Conservation (phyloP, 345 rosid genomes). For the Ceriops decandra region DNA sequence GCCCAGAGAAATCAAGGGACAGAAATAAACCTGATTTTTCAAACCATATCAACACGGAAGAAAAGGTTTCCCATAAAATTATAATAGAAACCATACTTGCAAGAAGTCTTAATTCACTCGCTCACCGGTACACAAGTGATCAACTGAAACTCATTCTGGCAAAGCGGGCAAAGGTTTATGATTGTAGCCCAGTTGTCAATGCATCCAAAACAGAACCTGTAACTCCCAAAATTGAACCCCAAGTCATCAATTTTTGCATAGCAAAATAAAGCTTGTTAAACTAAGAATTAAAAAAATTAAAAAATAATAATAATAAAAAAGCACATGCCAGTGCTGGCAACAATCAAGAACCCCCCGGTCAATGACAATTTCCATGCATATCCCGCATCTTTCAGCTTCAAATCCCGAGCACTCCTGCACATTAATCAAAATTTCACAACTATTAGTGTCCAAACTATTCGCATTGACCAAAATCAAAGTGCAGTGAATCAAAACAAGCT, state of each 20-base stretch:
- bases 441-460: not conserved
- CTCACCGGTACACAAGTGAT: constrained; percentile 98
- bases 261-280: not conserved
- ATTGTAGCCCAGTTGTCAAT: constrained; percentile 98
- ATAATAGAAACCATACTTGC: not conserved
- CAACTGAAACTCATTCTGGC: constrained; percentile 92
- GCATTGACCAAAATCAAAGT: not conserved
- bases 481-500: not conserved
- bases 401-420: constrained; percentile 50
- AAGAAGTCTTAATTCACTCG: constrained; percentile 7
- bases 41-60: not conserved
- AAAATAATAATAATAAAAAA: not conserved
- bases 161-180: constrained; percentile 94
- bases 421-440: constrained; percentile 1
- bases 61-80: not conserved
- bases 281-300: not conserved
- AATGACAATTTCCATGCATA: constrained; percentile 92
- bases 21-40: not conserved
- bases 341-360: constrained; percentile 97
- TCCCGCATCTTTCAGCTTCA: constrained; percentile 92
- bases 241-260: constrained; percentile 18
- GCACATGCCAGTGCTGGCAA: constrained; percentile 82
- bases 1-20: constrained; percentile 1
- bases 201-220: constrained; percentile 98
- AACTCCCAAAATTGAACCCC: constrained; percentile 20